Conservation (phyloP, 73 alveolate genomes). For the Paramecium bursaria region DNA sequence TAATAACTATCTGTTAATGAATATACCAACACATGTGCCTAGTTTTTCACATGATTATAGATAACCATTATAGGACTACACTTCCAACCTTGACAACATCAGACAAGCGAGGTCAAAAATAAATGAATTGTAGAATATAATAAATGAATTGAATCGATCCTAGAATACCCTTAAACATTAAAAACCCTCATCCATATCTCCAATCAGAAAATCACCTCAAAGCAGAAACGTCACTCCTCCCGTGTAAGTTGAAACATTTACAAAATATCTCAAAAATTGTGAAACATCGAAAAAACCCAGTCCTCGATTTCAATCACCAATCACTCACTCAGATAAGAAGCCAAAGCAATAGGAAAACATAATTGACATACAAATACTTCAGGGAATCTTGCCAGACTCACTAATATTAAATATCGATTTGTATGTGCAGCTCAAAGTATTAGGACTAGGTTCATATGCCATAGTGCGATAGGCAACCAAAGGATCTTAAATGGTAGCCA, state of each 20-base stretch:
- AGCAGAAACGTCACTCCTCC: background rate
- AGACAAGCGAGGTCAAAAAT: conserved; percentile 32
- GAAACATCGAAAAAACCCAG: conserved; percentile 23
- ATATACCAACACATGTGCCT: conserved; percentile 12
- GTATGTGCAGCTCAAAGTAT: background rate
- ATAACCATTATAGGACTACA: conserved; percentile 26
- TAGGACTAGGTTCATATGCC: conserved; percentile 88
- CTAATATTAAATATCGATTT: conserved; percentile 8
- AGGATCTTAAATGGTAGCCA: conserved; percentile 65
- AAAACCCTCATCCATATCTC: conserved; percentile 31
- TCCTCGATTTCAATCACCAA: conserved; percentile 36
- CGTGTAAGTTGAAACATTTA: too few species aligned
- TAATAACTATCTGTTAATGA: conserved; percentile 66
- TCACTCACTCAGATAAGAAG: background rate
- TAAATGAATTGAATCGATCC: conserved; percentile 35
- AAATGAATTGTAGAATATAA: conserved; percentile 34
- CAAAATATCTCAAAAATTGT: too few species aligned
- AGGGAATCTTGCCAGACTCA: conserved; percentile 20
- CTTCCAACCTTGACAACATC: conserved; percentile 35
- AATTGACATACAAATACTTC: background rate
- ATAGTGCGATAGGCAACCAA: conserved; percentile 71
- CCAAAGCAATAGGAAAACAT: conserved; percentile 14
- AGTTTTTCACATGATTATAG: conserved; percentile 19
- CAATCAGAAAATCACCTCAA: conserved; percentile 28
- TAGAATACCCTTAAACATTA: background rate